Evolutionary conservation across 805 yeast genomes (phyloP).

Genomic region (Novakomyces olei): DNA sequence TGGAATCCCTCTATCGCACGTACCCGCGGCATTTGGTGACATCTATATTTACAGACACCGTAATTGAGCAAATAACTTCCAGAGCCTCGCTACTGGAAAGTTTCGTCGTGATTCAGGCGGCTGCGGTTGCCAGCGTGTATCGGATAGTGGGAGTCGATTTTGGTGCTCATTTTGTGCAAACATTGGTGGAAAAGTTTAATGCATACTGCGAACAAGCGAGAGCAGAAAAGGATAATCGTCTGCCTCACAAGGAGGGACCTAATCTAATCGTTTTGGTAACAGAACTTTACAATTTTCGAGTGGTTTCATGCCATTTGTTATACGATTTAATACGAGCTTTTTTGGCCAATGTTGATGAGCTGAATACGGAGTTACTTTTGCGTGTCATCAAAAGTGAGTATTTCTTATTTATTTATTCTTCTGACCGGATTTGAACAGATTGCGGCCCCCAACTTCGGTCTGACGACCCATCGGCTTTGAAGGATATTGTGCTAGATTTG

Average conservation of each 20-base stretch:
- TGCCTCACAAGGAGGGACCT: slow-evolving; percentile 24
- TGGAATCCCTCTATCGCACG: slow-evolving; percentile 37
- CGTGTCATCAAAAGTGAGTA: too few relatives aligned
- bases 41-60: slow-evolving; percentile 37
- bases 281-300: slow-evolving; percentile 53
- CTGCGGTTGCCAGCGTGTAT: slow-evolving; percentile 52
- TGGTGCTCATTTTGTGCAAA: slow-evolving; percentile 71
- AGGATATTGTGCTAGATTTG: slow-evolving; percentile 44
- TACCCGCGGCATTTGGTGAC: slow-evolving; percentile 67
- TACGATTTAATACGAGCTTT: slow-evolving; percentile 46
- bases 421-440: slow-evolving; percentile 19
- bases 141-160: slow-evolving; percentile 66
- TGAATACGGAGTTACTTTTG: slow-evolving; percentile 54
- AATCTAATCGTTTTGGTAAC: slow-evolving; percentile 58
- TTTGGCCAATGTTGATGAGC: slow-evolving; percentile 37
- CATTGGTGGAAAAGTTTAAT: slow-evolving; percentile 50
- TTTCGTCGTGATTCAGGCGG: slow-evolving; percentile 59
- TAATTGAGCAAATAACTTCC: slow-evolving; percentile 40
- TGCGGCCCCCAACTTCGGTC: slow-evolving; percentile 70
- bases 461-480: slow-evolving; percentile 74
- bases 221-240: slow-evolving; percentile 7
- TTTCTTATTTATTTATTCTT: too few relatives aligned
- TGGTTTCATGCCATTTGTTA: slow-evolving; percentile 48
- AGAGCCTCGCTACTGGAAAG: slow-evolving; percentile 54
- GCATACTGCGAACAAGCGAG: too few relatives aligned